These are phyloP conservation scores for Xylariales sp. DNA, from an alignment of 2,329 filamentous ascomycete species.

Conservation along the genomic window DNA sequence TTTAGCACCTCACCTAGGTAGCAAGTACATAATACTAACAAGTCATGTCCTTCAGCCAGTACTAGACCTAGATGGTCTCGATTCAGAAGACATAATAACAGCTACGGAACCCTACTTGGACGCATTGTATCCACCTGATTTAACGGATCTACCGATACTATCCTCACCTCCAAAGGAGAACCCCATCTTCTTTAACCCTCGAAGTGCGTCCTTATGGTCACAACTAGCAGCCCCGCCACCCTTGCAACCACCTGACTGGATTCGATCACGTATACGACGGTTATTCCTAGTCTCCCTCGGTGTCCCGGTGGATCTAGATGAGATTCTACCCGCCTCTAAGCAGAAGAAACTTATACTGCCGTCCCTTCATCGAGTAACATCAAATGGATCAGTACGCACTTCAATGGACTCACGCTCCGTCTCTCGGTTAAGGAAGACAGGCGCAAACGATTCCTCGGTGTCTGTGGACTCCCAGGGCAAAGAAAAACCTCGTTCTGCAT, in stretches of 20 bases:
- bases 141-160: slow-evolving; percentile 45
- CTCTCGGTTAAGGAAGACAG: slow-evolving; percentile 41
- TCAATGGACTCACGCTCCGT: slow-evolving; percentile 50
- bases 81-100: slow-evolving; percentile 54
- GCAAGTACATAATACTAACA: slow-evolving; percentile 26
- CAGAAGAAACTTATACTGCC: slow-evolving; percentile 96
- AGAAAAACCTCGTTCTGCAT: slow-evolving; percentile 30
- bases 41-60: slow-evolving; percentile 46
- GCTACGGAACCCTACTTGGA: slow-evolving; percentile 63
- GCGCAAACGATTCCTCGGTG: slow-evolving; percentile 50
- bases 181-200: slow-evolving; percentile 75
- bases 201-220: slow-evolving; percentile 89
- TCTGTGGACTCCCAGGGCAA: slow-evolving; percentile 57
- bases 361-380: slow-evolving; percentile 50
- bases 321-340: slow-evolving; percentile 93
- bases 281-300: slow-evolving; percentile 94
- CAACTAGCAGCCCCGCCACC: slow-evolving; percentile 93
- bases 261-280: slow-evolving; percentile 87
- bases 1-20: slow-evolving; percentile 29
- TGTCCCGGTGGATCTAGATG: slow-evolving; percentile 92
- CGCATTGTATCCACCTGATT: slow-evolving; percentile 57
- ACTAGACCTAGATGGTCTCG: slow-evolving; percentile 61
- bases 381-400: slow-evolving; percentile 46
- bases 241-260: slow-evolving; percentile 95
- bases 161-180: slow-evolving; percentile 49